These are phyloP conservation scores for Polychaeton citri DNA, from an alignment of 2,329 filamentous ascomycete genomes.

Conservation along the genomic window DNA sequence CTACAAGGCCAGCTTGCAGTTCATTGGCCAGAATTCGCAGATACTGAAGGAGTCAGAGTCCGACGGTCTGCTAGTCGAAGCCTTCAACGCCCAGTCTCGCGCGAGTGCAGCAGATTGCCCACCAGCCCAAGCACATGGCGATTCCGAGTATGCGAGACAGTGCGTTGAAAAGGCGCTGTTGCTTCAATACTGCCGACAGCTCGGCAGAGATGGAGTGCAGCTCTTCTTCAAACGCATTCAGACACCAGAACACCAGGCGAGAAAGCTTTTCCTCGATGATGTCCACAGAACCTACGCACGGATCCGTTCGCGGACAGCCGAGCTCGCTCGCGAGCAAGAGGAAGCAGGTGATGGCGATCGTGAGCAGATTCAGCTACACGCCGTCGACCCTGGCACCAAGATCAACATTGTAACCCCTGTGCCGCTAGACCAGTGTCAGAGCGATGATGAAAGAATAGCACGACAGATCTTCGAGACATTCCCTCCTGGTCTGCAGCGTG, in stretches of 20 bases:
- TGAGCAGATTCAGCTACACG: conserved; percentile 95
- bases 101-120: neutral
- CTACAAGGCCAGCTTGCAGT: conserved; percentile 60
- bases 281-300: conserved; percentile 75
- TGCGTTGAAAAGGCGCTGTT: conserved; percentile 89
- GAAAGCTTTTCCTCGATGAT: conserved; percentile 83
- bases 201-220: conserved; percentile 75
- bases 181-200: conserved; percentile 83
- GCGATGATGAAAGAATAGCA: conserved; percentile 45
- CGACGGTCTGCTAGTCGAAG: conserved; percentile 79
- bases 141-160: conserved; percentile 55
- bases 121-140: conserved; percentile 33
- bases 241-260: conserved; percentile 76
- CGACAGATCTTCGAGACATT: conserved; percentile 75
- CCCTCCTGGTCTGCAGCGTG: conserved; percentile 63
- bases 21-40: conserved; percentile 63
- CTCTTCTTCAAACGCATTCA: conserved; percentile 96
- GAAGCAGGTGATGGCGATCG: conserved; percentile 49
- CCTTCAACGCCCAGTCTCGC: conserved; percentile 76
- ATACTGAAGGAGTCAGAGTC: conserved; percentile 77
- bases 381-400: conserved; percentile 83
- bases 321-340: conserved; percentile 52
- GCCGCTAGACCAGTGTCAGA: conserved; percentile 56
- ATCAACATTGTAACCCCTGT: conserved; percentile 85
- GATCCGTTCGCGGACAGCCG: conserved; percentile 63